Conservation (phyloP, 352 stramenopile species). For the Phytopythium ostracodes region DNA sequence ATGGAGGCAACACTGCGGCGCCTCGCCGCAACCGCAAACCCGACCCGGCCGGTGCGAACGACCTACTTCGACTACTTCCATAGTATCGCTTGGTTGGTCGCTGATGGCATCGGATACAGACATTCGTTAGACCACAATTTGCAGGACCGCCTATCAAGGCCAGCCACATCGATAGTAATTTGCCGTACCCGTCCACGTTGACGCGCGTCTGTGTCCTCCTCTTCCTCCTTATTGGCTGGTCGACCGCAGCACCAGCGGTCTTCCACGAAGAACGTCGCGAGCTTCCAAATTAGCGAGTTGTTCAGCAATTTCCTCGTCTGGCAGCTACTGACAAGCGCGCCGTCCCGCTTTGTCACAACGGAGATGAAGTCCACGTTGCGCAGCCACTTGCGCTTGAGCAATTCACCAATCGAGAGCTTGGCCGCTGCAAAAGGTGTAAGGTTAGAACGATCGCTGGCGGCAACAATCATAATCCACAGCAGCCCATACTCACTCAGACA, state of each 20-base stretch:
- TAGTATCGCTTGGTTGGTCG: conserved; percentile 5
- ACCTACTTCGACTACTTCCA: not conserved
- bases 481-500: conserved; percentile 38
- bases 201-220: conserved; percentile 22
- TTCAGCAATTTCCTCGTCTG: conserved; percentile 18
- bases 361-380: conserved; percentile 55
- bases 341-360: conserved; percentile 27
- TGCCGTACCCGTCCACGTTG: conserved; percentile 21
- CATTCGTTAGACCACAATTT: not conserved
- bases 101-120: not conserved
- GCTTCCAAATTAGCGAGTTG: conserved; percentile 46
- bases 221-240: conserved; percentile 21
- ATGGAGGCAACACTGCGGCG: conserved; percentile 28
- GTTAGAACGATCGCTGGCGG: not conserved
- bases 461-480: not conserved
- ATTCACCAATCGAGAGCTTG: conserved; percentile 30
- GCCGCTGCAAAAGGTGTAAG: conserved; percentile 14
- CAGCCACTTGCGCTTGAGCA: conserved; percentile 51
- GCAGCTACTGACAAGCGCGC: conserved; percentile 5
- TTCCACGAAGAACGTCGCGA: conserved; percentile 39
- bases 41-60: conserved; percentile 5
- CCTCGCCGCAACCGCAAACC: conserved; percentile 23
- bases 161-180: not conserved
- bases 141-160: not conserved
- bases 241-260: conserved; percentile 26